Percentiles rank a stretch among this genome's conserved stretches.
phyloP scores from a whole-genome alignment of 352 stramenopile genomes.

The Globisporangium uncinulatum region DNA sequence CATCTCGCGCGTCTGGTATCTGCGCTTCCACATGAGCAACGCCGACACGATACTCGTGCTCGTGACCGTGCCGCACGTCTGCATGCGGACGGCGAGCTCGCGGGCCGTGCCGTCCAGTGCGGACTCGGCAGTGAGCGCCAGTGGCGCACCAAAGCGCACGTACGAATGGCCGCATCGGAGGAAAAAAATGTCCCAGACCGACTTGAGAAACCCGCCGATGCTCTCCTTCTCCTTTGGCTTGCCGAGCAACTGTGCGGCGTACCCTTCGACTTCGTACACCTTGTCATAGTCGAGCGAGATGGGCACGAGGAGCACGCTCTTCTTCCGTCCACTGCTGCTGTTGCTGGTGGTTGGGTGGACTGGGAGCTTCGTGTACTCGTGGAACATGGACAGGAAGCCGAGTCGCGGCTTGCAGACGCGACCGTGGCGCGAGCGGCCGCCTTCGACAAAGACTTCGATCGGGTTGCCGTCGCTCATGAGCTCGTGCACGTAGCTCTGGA shows the following conservation, averaged over 20 bases:
- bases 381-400: constrained; percentile 73
- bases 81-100: no score
- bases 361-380: constrained; percentile 39
- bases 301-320: constrained; percentile 68
- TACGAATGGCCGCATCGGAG: constrained; percentile 78
- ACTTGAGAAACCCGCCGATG: constrained; percentile 64
- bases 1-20: constrained; percentile 57
- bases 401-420: constrained; percentile 66
- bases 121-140: no score
- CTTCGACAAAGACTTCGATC: constrained; percentile 88
- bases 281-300: constrained; percentile 90
- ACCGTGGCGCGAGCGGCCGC: constrained; percentile 76
- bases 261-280: constrained; percentile 83
- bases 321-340: no score
- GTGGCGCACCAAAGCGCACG: constrained; percentile 77
- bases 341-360: constrained; percentile 14
- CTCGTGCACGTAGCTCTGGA: constrained; percentile 83
- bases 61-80: constrained; percentile 66
- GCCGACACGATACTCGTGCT: constrained; percentile 63
- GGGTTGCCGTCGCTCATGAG: constrained; percentile 73
- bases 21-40: constrained; percentile 73
- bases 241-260: constrained; percentile 82
- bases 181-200: constrained; percentile 68
- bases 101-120: no score
- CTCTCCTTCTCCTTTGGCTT: constrained; percentile 84